Percentiles rank a stretch among this genome's conserved stretches.
phyloP scores from a whole-genome alignment of 1,284 basidiomycete species.

The Pascua sp. region DNA sequence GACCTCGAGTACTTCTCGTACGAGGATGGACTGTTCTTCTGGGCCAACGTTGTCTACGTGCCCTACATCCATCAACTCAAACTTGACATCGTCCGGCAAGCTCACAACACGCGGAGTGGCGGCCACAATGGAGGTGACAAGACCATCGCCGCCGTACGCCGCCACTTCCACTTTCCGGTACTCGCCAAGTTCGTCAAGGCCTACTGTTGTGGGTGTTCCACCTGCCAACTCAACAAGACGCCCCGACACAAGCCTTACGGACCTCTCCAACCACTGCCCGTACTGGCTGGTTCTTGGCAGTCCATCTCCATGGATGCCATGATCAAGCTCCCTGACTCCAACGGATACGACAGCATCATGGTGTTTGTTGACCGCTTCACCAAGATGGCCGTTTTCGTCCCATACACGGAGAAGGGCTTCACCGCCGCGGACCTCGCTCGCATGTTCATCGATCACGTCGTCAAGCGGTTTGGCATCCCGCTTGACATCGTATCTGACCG shows the following conservation, averaged over 20 bases:
- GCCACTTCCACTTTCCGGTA: constrained; percentile 32
- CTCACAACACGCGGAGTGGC: constrained; percentile 27
- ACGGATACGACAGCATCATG: constrained; percentile 48
- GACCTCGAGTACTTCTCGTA: background rate
- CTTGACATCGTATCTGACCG: background rate
- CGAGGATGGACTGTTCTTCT: background rate
- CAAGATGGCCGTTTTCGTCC: constrained; percentile 51
- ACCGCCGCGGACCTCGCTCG: too few species aligned
- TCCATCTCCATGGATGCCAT: constrained; percentile 55
- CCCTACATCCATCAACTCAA: constrained; percentile 2
- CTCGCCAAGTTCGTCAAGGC: constrained; percentile 21
- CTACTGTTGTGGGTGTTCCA: constrained; percentile 44
- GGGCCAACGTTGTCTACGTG: constrained; percentile 1
- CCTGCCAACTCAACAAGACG: constrained; percentile 51
- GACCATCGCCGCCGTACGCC: constrained; percentile 35
- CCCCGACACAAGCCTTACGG: constrained; percentile 40
- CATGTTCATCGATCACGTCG: background rate
- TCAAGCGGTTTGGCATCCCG: background rate
- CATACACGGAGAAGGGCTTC: constrained; percentile 8
- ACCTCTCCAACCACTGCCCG: constrained; percentile 46
- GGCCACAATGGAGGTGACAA: constrained; percentile 53
- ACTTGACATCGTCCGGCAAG: constrained; percentile 18
- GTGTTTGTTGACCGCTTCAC: constrained; percentile 52
- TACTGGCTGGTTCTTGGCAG: constrained; percentile 30
- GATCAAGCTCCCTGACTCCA: constrained; percentile 48